Base-by-base conservation (phyloP, 1,139 yeast genomes). In the Sugiyamaella novakii region DNA sequence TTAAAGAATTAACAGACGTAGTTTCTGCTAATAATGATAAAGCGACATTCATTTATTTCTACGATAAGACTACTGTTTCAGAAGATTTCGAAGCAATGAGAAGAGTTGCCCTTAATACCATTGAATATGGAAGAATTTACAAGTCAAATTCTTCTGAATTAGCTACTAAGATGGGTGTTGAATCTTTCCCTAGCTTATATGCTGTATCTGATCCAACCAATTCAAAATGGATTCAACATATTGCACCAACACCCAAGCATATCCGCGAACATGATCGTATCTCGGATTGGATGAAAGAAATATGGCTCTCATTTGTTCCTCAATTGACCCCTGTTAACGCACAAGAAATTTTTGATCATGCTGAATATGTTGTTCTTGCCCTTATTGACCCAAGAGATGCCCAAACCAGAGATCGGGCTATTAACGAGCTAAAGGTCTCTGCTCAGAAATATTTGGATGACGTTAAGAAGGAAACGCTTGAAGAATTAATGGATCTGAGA, bases 41-140 rank as follows among this genome's bases (percentile, higher is more conserved):
- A n/a, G 55, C 58, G 0, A 57, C 67, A 1, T 68, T 69, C 52
- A 55, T 72, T 19, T 73, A 67, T 52, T 61, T 73, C 35, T 69
- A 71, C 51, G 74, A 72, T 52, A 62, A 62, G 34, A 59, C 65
- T 7, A 66, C 72, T 4, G 64, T 66, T 36, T 51, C 58, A 11
- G 76, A 72, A 51, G 76, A 72, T 51, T 71, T 71, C 58, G 68
- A 65, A 36, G 71, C 73, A 2, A 57, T 71, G 38, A 60, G 62
- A 43, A 60, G 64, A 35, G 59, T 70, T 12, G 64, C 71, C 1
- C 54, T 68, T 21, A 58, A 17, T 17, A 59, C 69, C 14, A 59
- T 68, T 14, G 70, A 66, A 12, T 66, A 66, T 38, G 70, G 67
- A 8, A 64, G 66, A 11, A 58, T 67, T 31, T 65, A 60, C 54